These are phyloP conservation scores for Fusarium sacchari DNA, from an alignment of 2,329 filamentous ascomycete genomes.

Conservation along the genomic window DNA sequence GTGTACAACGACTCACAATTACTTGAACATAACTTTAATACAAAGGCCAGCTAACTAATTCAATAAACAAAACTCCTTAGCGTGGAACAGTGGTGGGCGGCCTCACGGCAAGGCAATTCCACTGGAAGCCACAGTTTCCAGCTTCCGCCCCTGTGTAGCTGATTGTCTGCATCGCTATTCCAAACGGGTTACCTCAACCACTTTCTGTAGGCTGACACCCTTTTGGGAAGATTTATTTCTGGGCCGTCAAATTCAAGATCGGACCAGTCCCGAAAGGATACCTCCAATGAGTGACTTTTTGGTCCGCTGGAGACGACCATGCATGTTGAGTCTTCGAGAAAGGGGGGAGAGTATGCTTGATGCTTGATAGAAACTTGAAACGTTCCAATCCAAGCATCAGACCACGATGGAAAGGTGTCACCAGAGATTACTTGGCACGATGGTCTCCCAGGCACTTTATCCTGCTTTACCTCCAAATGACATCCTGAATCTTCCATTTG, in stretches of 20 bases:
- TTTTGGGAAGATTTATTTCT: background rate
- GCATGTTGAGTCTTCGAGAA: background rate
- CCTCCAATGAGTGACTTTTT: background rate
- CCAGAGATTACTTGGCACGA: background rate
- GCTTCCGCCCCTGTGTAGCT: background rate
- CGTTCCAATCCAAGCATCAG: background rate
- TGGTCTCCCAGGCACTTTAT: background rate
- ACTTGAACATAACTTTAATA: background rate
- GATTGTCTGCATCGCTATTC: background rate
- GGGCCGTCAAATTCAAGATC: background rate
- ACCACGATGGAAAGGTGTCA: background rate
- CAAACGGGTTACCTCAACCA: background rate
- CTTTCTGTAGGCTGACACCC: background rate
- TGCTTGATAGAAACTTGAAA: background rate
- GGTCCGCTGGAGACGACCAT: background rate
- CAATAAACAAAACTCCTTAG: background rate
- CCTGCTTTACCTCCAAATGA: background rate
- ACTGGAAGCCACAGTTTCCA: background rate
- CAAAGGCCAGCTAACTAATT: background rate
- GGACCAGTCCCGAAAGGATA: background rate
- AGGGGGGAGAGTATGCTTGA: background rate
- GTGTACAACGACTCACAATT: background rate
- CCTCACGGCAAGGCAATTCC: background rate
- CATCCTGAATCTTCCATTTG: background rate
- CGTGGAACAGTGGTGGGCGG: background rate